Percentiles rank a stretch among this genome's conserved stretches.
phyloP scores from a whole-genome alignment of 2,329 filamentous ascomycete species.

The Pseudogymnoascus sp. region DNA sequence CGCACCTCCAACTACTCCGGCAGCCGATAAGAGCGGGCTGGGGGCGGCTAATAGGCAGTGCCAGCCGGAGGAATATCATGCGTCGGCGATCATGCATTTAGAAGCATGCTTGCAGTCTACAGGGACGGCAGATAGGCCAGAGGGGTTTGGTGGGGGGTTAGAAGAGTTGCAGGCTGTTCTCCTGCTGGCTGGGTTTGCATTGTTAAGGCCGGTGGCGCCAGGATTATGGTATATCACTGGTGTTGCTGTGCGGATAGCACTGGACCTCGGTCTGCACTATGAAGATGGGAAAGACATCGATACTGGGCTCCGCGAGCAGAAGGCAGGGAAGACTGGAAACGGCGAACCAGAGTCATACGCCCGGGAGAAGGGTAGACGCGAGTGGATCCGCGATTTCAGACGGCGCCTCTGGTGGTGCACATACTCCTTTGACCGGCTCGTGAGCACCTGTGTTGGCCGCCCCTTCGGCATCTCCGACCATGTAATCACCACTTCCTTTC shows the following conservation, averaged over 20 bases:
- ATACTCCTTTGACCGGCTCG: conserved; percentile 89
- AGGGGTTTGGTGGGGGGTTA: conserved; percentile 73
- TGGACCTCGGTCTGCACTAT: conserved; percentile 86
- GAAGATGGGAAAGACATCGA: conserved; percentile 70
- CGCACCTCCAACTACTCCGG: conserved; percentile 11
- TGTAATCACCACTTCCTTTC: conserved; percentile 91
- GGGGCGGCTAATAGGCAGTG: conserved; percentile 43
- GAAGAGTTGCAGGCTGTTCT: conserved; percentile 93
- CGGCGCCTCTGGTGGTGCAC: conserved; percentile 94
- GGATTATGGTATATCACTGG: conserved; percentile 97
- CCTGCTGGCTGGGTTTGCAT: conserved; percentile 80
- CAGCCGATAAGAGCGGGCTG: conserved; percentile 22
- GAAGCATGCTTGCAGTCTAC: conserved; percentile 71
- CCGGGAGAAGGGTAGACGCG: conserved; percentile 57
- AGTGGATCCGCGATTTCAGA: conserved; percentile 80
- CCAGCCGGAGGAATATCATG: conserved; percentile 93
- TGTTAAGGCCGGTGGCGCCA: conserved; percentile 83
- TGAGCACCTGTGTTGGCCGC: conserved; percentile 85
- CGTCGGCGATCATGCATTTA: conserved; percentile 84
- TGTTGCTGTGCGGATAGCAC: conserved; percentile 79
- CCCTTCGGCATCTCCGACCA: conserved; percentile 95
- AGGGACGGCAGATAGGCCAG: conserved; percentile 40
- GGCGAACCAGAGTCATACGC: conserved; percentile 27
- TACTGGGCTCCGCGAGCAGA: conserved; percentile 46
- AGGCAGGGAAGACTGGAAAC: conserved; percentile 31